Base-by-base conservation (phyloP, 768 basidiomycete species). In the Phallus indusiatus region DNA sequence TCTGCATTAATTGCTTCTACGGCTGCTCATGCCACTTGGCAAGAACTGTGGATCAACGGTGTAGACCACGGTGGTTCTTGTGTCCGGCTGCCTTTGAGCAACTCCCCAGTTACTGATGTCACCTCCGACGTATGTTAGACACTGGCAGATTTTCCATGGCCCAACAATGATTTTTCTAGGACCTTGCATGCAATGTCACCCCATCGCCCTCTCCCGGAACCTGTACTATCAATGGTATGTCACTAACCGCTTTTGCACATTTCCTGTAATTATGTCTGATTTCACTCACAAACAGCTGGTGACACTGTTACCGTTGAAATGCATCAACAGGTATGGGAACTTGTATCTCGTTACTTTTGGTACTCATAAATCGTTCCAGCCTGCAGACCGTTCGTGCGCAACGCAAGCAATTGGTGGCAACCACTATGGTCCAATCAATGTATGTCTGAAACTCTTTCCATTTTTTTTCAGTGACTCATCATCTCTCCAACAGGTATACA, bases 21-120 rank as follows among this genome's bases (percentile, higher is more conserved):
- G n/a, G 71, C 74, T 24, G 78, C 78, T 5, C 79, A 80, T 65
- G 76, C 79, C 33, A 80, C 79, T 3, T 81, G 77, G 72, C 79
- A 81, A 65, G 72, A 80, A 61, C 64, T 81, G 53, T 81, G 80
- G 79, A 72, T 80, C 54, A 77, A 78, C 55, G 73, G 72, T 55
- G 75, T 77, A 24, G 79, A 80, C 63, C 73, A 75, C 60, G 78
- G 76, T 53, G 69, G 65, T 34, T 73, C 74, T 54, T 81, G 79
- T 64, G 76, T 74, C 28, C 76, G 80, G 24, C 59, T 70, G 18
- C 77, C 78, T 2, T 63, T 63, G 18, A 77, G 72, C 66, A 81
- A 81, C 70, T 72, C 65, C 33, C 80, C 80, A 5, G 76, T 79
- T 11, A 75, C 76, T 8, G 70, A 67, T 56, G 75, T 76, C 34